A percentile compares a stretch with the other conserved stretches of the same genome.
These are phyloP conservation scores for Aspergillus calidoustus DNA, from an alignment of 2,329 filamentous ascomycete genomes.

Conservation along the genomic window DNA sequence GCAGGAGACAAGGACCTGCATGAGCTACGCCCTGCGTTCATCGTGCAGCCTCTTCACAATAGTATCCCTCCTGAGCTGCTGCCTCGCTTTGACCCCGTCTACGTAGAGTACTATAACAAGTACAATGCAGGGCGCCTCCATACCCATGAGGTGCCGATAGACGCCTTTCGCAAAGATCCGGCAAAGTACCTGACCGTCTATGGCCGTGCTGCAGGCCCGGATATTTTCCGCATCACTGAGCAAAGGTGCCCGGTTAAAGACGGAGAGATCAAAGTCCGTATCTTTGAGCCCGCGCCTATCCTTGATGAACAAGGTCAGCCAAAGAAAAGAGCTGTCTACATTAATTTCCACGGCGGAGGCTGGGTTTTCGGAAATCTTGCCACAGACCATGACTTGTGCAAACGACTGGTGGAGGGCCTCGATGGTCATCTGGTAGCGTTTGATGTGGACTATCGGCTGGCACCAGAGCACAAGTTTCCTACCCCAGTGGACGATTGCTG, in stretches of 20 bases:
- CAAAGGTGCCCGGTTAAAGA: constrained; percentile 46
- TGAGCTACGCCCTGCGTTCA: constrained; percentile 27
- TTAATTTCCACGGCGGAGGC: constrained; percentile 49
- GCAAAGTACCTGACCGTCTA: constrained; percentile 44
- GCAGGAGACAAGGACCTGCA: constrained; percentile 30
- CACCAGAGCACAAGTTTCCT: constrained; percentile 46
- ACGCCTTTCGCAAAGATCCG: constrained; percentile 45
- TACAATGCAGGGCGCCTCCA: constrained; percentile 48
- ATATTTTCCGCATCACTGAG: constrained; percentile 46
- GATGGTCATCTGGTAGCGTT: constrained; percentile 48
- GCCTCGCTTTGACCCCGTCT: constrained; percentile 46
- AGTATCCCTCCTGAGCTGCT: constrained; percentile 45
- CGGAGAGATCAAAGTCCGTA: constrained; percentile 46
- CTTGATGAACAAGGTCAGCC: constrained; percentile 29
- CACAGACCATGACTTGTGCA: constrained; percentile 48
- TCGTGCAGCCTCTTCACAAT: constrained; percentile 46
- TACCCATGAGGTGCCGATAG: constrained; percentile 49
- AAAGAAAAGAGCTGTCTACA: constrained; percentile 44
- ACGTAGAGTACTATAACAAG: constrained; percentile 48
- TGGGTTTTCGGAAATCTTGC: constrained; percentile 50
- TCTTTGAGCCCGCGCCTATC: constrained; percentile 43
- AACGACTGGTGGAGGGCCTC: constrained; percentile 43
- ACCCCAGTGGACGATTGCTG: constrained; percentile 47
- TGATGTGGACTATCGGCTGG: constrained; percentile 51
- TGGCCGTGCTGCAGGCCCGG: constrained; percentile 42